These are phyloP conservation scores for Candolleomyces aberdarensis DNA, from an alignment of 768 basidiomycete genomes.

Conservation along the genomic window DNA sequence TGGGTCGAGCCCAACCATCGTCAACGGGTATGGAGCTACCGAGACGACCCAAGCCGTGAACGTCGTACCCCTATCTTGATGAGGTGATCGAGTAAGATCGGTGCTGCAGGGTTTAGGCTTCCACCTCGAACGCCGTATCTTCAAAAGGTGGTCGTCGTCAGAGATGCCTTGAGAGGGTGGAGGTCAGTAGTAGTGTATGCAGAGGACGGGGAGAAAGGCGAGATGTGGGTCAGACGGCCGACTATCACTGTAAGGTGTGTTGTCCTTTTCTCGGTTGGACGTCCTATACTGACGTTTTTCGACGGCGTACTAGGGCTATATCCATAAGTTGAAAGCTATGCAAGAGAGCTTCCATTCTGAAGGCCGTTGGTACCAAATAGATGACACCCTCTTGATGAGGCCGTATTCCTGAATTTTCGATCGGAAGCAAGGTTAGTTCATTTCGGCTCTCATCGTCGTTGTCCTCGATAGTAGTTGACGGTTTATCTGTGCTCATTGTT, in stretches of 20 bases:
- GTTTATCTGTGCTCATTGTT: too few relatives aligned
- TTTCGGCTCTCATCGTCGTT: too few relatives aligned
- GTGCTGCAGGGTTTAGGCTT: slow-evolving; percentile 55
- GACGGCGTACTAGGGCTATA: slow-evolving; percentile 41
- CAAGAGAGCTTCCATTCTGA: slow-evolving; percentile 49
- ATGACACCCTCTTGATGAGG: slow-evolving; percentile 58
- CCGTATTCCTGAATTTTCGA: slow-evolving; percentile 61
- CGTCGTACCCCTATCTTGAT: slow-evolving; percentile 34
- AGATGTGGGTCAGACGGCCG: slow-evolving; percentile 66
- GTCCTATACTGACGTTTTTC: too few relatives aligned
- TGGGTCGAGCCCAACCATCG: slow-evolving; percentile 10
- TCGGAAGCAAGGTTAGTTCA: slow-evolving; percentile 36
- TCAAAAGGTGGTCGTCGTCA: slow-evolving; percentile 33
- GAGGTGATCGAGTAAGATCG: slow-evolving; percentile 32
- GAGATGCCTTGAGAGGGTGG: too few relatives aligned
- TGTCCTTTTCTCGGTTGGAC: too few relatives aligned
- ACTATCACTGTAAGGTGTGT: slow-evolving; percentile 16
- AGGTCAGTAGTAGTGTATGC: slow-evolving; percentile 21
- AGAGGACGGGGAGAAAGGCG: slow-evolving; percentile 46
- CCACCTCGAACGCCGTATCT: slow-evolving; percentile 57
- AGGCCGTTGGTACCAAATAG: slow-evolving; percentile 62
- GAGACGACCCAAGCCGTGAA: slow-evolving; percentile 58
- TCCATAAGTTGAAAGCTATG: slow-evolving; percentile 59
- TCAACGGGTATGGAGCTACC: slow-evolving; percentile 49
- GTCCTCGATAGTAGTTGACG: too few relatives aligned